Evolutionary conservation across 345 rosid genomes (phyloP).

Genomic region (Murraya paniculata): DNA sequence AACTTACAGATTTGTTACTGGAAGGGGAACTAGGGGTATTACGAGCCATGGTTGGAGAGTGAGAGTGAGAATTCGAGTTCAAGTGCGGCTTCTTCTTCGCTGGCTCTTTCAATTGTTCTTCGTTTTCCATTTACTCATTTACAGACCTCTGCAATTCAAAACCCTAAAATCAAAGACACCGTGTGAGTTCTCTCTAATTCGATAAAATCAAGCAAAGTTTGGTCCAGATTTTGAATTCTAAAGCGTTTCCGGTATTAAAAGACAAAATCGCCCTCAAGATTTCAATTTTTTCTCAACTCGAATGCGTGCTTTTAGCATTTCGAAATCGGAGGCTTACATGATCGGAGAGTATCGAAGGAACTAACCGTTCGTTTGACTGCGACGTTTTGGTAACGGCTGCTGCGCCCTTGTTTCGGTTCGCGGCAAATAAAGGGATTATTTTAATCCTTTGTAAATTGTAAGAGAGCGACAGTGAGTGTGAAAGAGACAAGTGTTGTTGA

Average conservation of each 20-base stretch:
- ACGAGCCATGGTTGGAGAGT: constrained; percentile 45
- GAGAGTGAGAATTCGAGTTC: constrained; percentile 38
- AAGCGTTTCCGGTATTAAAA: background rate
- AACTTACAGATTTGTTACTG: constrained; percentile 38
- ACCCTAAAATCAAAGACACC: background rate
- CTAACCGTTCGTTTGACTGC: background rate
- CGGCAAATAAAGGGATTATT: background rate
- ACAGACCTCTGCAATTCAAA: background rate
- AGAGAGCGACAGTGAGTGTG: background rate
- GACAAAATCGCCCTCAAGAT: background rate
- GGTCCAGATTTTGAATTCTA: background rate
- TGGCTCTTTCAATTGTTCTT: constrained; percentile 55
- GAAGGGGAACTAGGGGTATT: constrained; percentile 51
- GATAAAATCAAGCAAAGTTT: background rate
- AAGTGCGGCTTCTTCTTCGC: constrained; percentile 65
- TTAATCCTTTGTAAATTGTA: background rate
- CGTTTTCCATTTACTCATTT: constrained; percentile 46
- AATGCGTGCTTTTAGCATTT: background rate
- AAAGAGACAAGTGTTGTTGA: background rate
- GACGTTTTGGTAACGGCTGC: background rate
- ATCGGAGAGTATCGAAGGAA: background rate
- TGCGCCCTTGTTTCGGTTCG: background rate
- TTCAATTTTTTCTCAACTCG: background rate
- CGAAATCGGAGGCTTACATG: background rate
- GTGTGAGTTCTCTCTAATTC: background rate